A percentile compares a stretch with the other conserved stretches of the same genome.
These are phyloP conservation scores for Actinidia arguta DNA, from an alignment of 179 eudicot species.

Conservation along the genomic window DNA sequence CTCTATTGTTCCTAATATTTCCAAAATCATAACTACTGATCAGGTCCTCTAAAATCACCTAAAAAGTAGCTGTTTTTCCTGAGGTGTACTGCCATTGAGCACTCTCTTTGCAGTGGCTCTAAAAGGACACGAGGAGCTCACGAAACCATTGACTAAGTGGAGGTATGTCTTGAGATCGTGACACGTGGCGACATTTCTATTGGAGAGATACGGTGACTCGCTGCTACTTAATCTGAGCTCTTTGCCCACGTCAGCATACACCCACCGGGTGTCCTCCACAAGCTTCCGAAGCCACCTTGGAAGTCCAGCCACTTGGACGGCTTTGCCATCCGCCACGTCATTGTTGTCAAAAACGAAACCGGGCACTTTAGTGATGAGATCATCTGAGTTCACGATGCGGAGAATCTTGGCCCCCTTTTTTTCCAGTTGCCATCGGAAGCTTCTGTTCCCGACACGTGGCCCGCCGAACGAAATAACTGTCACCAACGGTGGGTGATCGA, in stretches of 20 bases:
- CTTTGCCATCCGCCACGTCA: slow-evolving; percentile 24
- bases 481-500: slow-evolving; percentile 45
- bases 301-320: slow-evolving; percentile 30
- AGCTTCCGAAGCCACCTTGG: slow-evolving; percentile 34
- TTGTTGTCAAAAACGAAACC: slow-evolving; percentile 60
- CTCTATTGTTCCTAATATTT: no score
- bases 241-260: slow-evolving; percentile 73
- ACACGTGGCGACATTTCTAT: slow-evolving; percentile 57
- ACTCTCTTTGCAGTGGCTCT: slow-evolving; percentile 58
- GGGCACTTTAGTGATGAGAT: slow-evolving; percentile 69
- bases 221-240: slow-evolving; percentile 66
- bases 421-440: slow-evolving; percentile 49
- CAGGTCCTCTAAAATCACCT: neutral
- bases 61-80: neutral
- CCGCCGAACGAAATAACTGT: slow-evolving; percentile 83
- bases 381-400: slow-evolving; percentile 73
- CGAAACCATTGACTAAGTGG: slow-evolving; percentile 63
- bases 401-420: slow-evolving; percentile 54
- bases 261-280: slow-evolving; percentile 44
- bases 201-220: slow-evolving; percentile 56
- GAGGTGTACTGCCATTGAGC: neutral
- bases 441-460: slow-evolving; percentile 71
- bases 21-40: neutral
- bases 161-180: slow-evolving; percentile 81
- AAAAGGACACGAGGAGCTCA: slow-evolving; percentile 68